These are phyloP conservation scores for Aspergillus flavus DNA, from an alignment of 2,329 filamentous ascomycete species.

Conservation along the genomic window DNA sequence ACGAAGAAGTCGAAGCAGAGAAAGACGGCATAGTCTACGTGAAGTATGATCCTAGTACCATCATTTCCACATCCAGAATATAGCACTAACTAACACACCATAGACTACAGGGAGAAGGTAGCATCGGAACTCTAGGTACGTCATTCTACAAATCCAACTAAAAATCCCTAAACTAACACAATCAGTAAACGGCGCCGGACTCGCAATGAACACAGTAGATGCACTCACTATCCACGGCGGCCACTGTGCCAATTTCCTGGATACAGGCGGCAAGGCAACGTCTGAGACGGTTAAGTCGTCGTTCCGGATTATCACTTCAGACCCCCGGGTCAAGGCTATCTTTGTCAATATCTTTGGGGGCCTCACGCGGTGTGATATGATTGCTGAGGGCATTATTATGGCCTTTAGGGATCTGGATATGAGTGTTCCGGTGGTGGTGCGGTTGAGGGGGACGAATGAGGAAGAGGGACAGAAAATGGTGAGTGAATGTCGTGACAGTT, in stretches of 20 bases:
- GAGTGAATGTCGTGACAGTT: slow-evolving; percentile 21
- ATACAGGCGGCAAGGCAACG: slow-evolving; percentile 88
- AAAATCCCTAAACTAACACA: slow-evolving; percentile 10
- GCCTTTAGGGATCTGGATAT: slow-evolving; percentile 71
- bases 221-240: slow-evolving; percentile 70
- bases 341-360: slow-evolving; percentile 74
- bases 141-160: not conserved
- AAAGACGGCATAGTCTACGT: slow-evolving; percentile 79
- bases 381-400: slow-evolving; percentile 72
- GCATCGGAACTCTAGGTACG: slow-evolving; percentile 71
- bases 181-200: slow-evolving; percentile 78
- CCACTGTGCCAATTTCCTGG: slow-evolving; percentile 78
- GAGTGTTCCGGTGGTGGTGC: slow-evolving; percentile 73
- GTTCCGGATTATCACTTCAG: slow-evolving; percentile 72
- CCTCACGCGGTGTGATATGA: slow-evolving; percentile 77
- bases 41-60: slow-evolving; percentile 45
- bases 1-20: slow-evolving; percentile 64
- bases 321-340: slow-evolving; percentile 70
- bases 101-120: slow-evolving; percentile 54
- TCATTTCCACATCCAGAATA: not conserved
- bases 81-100: slow-evolving; percentile 9
- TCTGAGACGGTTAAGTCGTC: slow-evolving; percentile 75
- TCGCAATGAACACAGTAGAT: slow-evolving; percentile 91
- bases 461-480: slow-evolving; percentile 67
- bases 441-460: slow-evolving; percentile 75